Percentiles rank a stretch among this genome's conserved stretches.
phyloP scores from a whole-genome alignment of 768 basidiomycete species.

The Trametes meyenii region DNA sequence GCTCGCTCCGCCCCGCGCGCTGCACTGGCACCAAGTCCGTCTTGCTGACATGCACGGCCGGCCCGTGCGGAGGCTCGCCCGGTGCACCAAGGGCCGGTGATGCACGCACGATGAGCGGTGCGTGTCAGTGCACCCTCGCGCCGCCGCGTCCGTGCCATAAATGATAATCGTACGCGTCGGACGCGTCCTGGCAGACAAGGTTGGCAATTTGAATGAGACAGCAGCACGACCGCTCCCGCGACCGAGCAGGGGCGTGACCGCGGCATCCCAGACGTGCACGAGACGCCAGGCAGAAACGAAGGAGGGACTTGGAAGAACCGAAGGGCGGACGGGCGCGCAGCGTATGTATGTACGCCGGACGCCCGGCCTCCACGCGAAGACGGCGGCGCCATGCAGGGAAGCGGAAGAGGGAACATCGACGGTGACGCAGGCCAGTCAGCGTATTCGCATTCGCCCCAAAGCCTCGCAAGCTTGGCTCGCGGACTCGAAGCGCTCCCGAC shows the following conservation, averaged over 20 bases:
- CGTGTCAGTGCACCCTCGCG: too few relatives aligned
- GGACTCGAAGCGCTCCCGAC: constrained; percentile 3
- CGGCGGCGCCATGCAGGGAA: neutral
- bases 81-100: neutral
- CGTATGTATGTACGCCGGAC: too few relatives aligned
- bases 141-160: too few relatives aligned
- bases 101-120: neutral
- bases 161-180: neutral
- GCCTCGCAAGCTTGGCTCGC: constrained; percentile 2
- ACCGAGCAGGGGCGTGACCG: neutral
- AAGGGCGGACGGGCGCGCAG: too few relatives aligned
- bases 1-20: neutral
- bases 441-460: constrained; percentile 4
- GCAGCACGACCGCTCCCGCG: neutral
- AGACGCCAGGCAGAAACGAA: neutral
- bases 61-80: neutral
- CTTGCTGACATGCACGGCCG: neutral
- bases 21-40: too few relatives aligned
- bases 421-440: neutral
- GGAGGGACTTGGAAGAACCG: too few relatives aligned
- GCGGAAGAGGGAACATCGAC: neutral
- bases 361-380: too few relatives aligned
- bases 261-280: neutral
- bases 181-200: constrained; percentile 11
- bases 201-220: constrained; percentile 11